Conservation (phyloP, 345 rosid genomes). For the Erucastrum elatum region DNA sequence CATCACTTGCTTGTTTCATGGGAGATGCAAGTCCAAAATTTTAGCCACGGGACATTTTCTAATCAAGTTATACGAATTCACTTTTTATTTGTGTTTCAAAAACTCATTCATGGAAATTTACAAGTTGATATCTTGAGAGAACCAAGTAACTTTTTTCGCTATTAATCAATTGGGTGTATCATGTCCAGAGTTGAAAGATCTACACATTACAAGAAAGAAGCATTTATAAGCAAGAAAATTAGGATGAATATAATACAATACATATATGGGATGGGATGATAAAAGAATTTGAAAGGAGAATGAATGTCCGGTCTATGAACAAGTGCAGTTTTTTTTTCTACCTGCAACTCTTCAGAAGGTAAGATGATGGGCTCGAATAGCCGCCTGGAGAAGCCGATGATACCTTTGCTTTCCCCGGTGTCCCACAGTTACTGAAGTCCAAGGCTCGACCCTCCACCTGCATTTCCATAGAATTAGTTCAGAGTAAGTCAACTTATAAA, state of each 20-base stretch:
- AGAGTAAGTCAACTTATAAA: background rate
- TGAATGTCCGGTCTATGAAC: slow-evolving; percentile 1
- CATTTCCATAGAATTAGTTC: slow-evolving; percentile 29
- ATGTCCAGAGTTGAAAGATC: slow-evolving; percentile 32
- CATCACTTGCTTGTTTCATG: background rate
- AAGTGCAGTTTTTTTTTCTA: slow-evolving; percentile 20
- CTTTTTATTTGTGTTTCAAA: background rate
- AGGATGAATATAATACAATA: slow-evolving; percentile 2
- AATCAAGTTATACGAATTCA: background rate
- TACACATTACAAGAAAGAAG: slow-evolving; percentile 2
- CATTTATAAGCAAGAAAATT: background rate
- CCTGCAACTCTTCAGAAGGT: slow-evolving; percentile 85
- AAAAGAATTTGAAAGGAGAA: slow-evolving; percentile 14
- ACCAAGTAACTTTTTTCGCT: slow-evolving; percentile 1
- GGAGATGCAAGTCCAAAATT: background rate
- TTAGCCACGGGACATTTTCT: background rate
- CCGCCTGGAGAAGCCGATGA: slow-evolving; percentile 49
- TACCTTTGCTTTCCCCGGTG: slow-evolving; percentile 64
- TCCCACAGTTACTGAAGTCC: slow-evolving; percentile 92
- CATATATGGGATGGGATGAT: slow-evolving; percentile 20
- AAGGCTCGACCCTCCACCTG: slow-evolving; percentile 85
- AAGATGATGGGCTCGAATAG: slow-evolving; percentile 73
- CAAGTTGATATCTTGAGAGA: background rate
- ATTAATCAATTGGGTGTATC: slow-evolving; percentile 6
- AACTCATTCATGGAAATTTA: background rate